Evolutionary conservation across 2,329 filamentous ascomycete genomes (phyloP).

Genomic region (Orbilia blumenaviensis): DNA sequence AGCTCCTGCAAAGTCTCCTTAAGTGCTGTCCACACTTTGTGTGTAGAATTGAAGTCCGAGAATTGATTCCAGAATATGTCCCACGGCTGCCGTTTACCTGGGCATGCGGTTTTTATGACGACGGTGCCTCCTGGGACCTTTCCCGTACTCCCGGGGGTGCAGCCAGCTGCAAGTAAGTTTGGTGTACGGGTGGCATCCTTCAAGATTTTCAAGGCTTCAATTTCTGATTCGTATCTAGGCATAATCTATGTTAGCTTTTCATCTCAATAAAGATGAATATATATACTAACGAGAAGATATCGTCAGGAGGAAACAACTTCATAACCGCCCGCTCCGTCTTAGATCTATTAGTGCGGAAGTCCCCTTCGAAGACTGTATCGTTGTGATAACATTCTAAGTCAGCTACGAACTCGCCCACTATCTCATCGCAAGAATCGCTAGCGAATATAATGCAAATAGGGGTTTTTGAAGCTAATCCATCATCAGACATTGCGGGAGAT

Average conservation of each 20-base stretch:
- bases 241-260: neutral
- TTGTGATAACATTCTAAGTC: neutral
- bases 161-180: neutral
- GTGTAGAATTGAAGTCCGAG: neutral
- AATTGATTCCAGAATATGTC: neutral
- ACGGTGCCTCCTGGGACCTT: neutral
- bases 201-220: neutral
- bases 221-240: neutral
- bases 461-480: neutral
- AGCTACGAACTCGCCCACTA: neutral
- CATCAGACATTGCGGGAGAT: neutral
- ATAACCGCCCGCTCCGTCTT: neutral
- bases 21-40: neutral
- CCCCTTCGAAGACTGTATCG: neutral
- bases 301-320: neutral
- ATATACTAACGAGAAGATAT: neutral
- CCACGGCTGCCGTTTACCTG: neutral
- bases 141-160: neutral
- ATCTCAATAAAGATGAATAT: neutral
- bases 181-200: neutral
- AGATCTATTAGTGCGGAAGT: neutral
- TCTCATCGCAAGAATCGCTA: neutral
- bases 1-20: neutral
- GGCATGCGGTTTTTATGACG: neutral
- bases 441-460: neutral